Percentiles rank a stretch among this genome's conserved stretches.
These are phyloP conservation scores for Rhamnella rubrinervis DNA, from an alignment of 331 rosid species.

Conservation along the genomic window DNA sequence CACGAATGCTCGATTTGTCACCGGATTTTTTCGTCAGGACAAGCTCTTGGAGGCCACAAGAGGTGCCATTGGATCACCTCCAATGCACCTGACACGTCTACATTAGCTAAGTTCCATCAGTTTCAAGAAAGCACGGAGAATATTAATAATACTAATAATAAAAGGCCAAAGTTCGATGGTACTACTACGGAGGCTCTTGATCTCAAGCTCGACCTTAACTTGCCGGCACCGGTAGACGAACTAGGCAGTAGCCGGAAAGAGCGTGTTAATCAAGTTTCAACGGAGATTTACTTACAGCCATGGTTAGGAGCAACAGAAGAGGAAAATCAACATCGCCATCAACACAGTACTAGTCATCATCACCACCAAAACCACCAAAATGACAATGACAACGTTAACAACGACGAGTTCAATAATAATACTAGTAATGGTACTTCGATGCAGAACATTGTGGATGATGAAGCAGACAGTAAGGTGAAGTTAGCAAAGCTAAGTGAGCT, in stretches of 20 bases:
- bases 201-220: slow-evolving; percentile 78
- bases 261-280: slow-evolving; percentile 24
- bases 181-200: slow-evolving; percentile 44
- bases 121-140: slow-evolving; percentile 64
- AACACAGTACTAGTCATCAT: not conserved
- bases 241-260: slow-evolving; percentile 19
- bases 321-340: slow-evolving; percentile 27
- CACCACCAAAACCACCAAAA: slow-evolving; percentile 17
- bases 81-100: slow-evolving; percentile 47
- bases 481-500: slow-evolving; percentile 84
- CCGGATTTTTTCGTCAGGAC: slow-evolving; percentile 85
- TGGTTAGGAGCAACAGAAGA: slow-evolving; percentile 49
- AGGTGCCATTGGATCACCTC: slow-evolving; percentile 97
- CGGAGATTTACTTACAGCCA: slow-evolving; percentile 60
- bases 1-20: slow-evolving; percentile 98
- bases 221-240: slow-evolving; percentile 60
- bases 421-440: slow-evolving; percentile 13
- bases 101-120: slow-evolving; percentile 61
- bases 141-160: slow-evolving; percentile 23
- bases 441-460: slow-evolving; percentile 56
- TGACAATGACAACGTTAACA: slow-evolving; percentile 23
- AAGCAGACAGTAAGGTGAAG: slow-evolving; percentile 73
- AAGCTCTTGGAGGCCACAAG: slow-evolving; percentile 93
- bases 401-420: slow-evolving; percentile 25
- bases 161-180: slow-evolving; percentile 38